These are phyloP conservation scores for Neofusicoccum sp. DNA, from an alignment of 2,329 filamentous ascomycete species.

Conservation along the genomic window DNA sequence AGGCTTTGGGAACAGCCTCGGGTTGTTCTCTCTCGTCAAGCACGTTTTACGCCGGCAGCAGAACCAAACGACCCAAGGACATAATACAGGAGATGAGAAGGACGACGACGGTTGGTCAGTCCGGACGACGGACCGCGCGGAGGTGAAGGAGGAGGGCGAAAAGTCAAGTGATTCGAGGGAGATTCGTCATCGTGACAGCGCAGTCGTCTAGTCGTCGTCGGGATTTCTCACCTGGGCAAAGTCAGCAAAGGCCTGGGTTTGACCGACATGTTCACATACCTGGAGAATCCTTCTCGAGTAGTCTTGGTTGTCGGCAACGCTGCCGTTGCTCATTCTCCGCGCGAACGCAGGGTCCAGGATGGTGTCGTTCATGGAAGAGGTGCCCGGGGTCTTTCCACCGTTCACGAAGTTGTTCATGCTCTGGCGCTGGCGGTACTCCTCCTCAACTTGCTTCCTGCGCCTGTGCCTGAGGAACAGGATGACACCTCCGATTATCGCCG, in stretches of 20 bases:
- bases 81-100: slow-evolving; percentile 11
- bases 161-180: slow-evolving; percentile 19
- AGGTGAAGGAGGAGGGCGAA: slow-evolving; percentile 6
- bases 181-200: slow-evolving; percentile 20
- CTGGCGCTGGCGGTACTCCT: slow-evolving; percentile 74
- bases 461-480: slow-evolving; percentile 75
- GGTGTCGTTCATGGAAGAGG: slow-evolving; percentile 73
- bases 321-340: slow-evolving; percentile 85
- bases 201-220: slow-evolving; percentile 19
- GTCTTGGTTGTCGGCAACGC: slow-evolving; percentile 95
- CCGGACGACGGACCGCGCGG: neutral
- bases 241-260: neutral
- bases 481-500: slow-evolving; percentile 63
- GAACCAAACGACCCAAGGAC: slow-evolving; percentile 15
- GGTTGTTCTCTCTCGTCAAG: slow-evolving; percentile 11
- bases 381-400: slow-evolving; percentile 62
- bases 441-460: slow-evolving; percentile 74
- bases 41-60: slow-evolving; percentile 8
- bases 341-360: slow-evolving; percentile 82
- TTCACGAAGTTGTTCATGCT: slow-evolving; percentile 70
- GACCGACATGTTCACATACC: slow-evolving; percentile 53
- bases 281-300: slow-evolving; percentile 94
- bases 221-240: slow-evolving; percentile 18
- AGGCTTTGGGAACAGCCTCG: neutral
- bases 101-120: slow-evolving; percentile 1